phyloP scores from a whole-genome alignment of 179 eudicot genomes.

The Vitellaria paradoxa region DNA sequence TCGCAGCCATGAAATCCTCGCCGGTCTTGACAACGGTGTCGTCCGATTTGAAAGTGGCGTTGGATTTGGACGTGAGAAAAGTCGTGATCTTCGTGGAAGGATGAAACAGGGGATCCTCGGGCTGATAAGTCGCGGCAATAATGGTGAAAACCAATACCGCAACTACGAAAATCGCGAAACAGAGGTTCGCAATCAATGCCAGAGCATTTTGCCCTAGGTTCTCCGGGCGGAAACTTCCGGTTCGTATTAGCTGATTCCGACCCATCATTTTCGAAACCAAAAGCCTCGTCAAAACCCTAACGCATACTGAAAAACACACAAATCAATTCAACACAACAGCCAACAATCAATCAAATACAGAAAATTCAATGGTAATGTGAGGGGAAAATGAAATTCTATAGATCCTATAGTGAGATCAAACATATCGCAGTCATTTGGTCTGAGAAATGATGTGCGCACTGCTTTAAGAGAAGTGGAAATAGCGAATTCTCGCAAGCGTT shows the following conservation, averaged over 20 bases:
- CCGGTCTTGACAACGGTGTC: constrained; percentile 68
- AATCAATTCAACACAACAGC: background rate
- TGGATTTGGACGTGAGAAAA: constrained; percentile 67
- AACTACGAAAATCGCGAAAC: constrained; percentile 72
- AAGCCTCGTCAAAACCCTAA: background rate
- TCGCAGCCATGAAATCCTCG: constrained; percentile 81
- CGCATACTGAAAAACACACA: background rate
- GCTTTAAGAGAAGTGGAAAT: background rate
- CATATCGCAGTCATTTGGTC: too few species aligned
- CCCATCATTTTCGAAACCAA: constrained; percentile 49
- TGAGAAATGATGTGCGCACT: too few species aligned
- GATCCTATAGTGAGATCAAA: too few species aligned
- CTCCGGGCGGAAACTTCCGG: constrained; percentile 64
- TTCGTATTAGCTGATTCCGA: constrained; percentile 48
- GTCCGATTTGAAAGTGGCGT: constrained; percentile 77
- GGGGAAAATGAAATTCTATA: background rate
- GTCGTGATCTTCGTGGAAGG: constrained; percentile 76
- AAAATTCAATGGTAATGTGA: background rate
- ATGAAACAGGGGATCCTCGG: constrained; percentile 84
- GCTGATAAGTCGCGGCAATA: constrained; percentile 81
- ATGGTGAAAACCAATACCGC: constrained; percentile 83
- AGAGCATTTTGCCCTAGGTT: constrained; percentile 87
- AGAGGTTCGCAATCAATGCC: constrained; percentile 67
- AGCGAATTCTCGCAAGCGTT: too few species aligned
- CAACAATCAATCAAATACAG: background rate